Base-by-base conservation (phyloP, 2,329 filamentous ascomycete species). In the Neophaeococcomyces aloes region DNA sequence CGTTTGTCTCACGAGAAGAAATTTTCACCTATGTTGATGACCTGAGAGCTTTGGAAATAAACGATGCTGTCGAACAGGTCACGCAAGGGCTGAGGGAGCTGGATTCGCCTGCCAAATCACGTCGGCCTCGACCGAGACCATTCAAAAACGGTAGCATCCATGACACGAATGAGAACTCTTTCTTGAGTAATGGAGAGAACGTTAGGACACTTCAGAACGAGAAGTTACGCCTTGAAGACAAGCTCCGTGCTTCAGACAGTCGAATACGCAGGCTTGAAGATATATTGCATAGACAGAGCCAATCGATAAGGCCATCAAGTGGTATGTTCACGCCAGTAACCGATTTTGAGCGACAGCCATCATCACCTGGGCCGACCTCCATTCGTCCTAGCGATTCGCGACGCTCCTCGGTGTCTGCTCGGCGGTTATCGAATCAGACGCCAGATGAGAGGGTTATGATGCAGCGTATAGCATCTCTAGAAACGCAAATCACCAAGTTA, bases 61-160 rank as follows among this genome's bases (percentile, higher is more conserved):
- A 77, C 4, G 69, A 70, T 1, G 69, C 88, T 47, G 68, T 86
- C 1, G 72, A 79, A 8, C 85, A 94, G 40, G 71, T 96, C 27
- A 68, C 72, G 3, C 84, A 86, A 57, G 75, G 87, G 14, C 74
- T 93, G 47, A 79, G 80, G 48, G 87, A 94, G 42, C 71, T 96
- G 11, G 81, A 81, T 59, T 78, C 75, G 44, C 87, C 89, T 2
- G 91, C 86, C 0, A 86, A 83, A 55, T 86, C 91, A 60, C 88
- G 94, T 59, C 77, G 81, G 48, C 88, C 86, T 62, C 78, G 86
- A 45, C 77, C 91, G 5, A 94, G 89, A 61, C 87, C 86, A 4
- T 96, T 98, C 69, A 95, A 95, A 60, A 91, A 93, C 58, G 91
- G 91, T 13, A 96, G 91, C 58, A 76, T 96, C 29, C 87, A 95